phyloP scores from a whole-genome alignment of 2,329 filamentous ascomycete species.

The Periconia digitata region DNA sequence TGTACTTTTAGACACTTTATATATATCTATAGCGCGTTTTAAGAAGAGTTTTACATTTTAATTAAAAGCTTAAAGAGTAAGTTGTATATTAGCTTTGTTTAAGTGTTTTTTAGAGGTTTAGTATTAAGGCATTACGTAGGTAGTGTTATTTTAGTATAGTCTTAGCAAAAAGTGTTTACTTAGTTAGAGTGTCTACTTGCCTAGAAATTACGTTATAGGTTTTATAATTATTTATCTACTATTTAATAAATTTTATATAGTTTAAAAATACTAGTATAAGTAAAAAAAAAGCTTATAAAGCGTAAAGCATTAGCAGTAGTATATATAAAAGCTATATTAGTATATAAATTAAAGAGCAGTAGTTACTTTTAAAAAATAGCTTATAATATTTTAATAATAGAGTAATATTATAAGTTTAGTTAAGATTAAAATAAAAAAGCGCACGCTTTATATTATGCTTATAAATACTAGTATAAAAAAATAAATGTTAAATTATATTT shows the following conservation, averaged over 20 bases:
- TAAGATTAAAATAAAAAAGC: conserved; percentile 4
- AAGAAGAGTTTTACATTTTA: too few relatives aligned
- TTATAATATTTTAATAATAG: conserved; percentile 4
- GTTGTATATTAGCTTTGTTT: too few relatives aligned
- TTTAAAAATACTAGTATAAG: conserved; percentile 3
- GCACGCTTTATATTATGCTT: conserved; percentile 4
- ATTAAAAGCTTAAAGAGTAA: too few relatives aligned
- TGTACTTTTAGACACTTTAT: too few relatives aligned
- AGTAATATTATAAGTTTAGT: conserved; percentile 3
- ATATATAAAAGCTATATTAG: background rate
- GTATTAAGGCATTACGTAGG: too few relatives aligned
- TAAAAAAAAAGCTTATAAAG: conserved; percentile 8
- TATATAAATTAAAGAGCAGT: background rate
- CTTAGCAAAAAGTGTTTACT: too few relatives aligned
- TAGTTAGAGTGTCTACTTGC: too few relatives aligned
- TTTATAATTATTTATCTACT: conserved; percentile 6
- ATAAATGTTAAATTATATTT: conserved; percentile 1
- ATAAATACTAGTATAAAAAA: background rate
- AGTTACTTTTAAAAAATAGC: background rate
- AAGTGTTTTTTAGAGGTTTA: too few relatives aligned
- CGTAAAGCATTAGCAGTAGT: conserved; percentile 6
- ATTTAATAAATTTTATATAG: conserved; percentile 3
- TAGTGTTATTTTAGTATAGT: too few relatives aligned
- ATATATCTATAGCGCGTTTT: too few relatives aligned
- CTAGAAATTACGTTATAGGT: conserved; percentile 4